These are phyloP conservation scores for Tolypocladium guangdongense DNA, from an alignment of 2,329 filamentous ascomycete genomes.

Conservation along the genomic window DNA sequence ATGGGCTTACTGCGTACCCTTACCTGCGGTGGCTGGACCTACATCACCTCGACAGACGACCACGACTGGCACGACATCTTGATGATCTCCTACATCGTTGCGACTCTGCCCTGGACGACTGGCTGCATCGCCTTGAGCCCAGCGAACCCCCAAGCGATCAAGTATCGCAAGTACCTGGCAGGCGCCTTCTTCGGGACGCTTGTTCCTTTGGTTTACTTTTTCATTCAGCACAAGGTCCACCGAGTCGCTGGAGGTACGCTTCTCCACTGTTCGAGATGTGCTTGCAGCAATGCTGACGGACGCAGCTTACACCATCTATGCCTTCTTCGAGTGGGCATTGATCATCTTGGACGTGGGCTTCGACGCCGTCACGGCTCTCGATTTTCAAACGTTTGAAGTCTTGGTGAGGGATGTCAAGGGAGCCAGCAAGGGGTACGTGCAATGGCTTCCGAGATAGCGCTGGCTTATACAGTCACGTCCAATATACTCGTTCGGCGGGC, in stretches of 20 bases:
- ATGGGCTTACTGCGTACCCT: constrained; percentile 80
- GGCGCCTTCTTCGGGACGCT: constrained; percentile 82
- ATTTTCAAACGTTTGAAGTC: constrained; percentile 84
- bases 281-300: constrained; percentile 5
- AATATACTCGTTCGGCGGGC: constrained; percentile 18
- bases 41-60: constrained; percentile 95
- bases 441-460: constrained; percentile 80
- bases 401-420: constrained; percentile 83
- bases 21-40: constrained; percentile 96
- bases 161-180: constrained; percentile 79
- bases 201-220: constrained; percentile 87
- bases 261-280: neutral
- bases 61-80: constrained; percentile 99
- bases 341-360: constrained; percentile 94
- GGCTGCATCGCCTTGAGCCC: constrained; percentile 85
- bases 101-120: constrained; percentile 88
- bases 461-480: constrained; percentile 19
- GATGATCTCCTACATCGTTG: constrained; percentile 96
- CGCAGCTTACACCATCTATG: constrained; percentile 88
- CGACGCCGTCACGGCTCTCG: constrained; percentile 85
- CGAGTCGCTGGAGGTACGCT: constrained; percentile 77
- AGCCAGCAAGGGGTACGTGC: constrained; percentile 94
- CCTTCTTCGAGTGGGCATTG: constrained; percentile 95
- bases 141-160: constrained; percentile 69
- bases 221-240: constrained; percentile 97